Evolutionary conservation across 768 basidiomycete species (phyloP).

Genomic region (Leucogyrophana mollusca): DNA sequence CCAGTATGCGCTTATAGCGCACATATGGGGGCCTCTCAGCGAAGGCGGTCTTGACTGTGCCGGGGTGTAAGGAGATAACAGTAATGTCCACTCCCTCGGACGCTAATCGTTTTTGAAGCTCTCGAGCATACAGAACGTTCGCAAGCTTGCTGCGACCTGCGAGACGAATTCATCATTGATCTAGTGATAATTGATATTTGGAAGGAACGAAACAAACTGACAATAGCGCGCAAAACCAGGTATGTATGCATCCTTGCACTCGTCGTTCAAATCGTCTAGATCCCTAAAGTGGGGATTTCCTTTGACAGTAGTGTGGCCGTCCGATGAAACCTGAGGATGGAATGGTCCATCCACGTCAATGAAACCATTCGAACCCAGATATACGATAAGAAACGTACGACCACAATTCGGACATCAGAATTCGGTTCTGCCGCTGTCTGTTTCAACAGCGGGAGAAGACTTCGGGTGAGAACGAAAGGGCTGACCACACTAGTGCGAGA

Average conservation of each 20-base stretch:
- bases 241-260: slow-evolving; percentile 23
- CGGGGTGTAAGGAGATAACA: slow-evolving; percentile 28
- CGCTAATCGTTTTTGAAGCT: slow-evolving; percentile 50
- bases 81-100: slow-evolving; percentile 26
- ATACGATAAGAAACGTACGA: slow-evolving; percentile 35
- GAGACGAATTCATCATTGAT: no score
- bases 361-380: slow-evolving; percentile 1
- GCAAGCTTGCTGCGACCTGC: slow-evolving; percentile 52
- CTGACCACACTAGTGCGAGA: slow-evolving; percentile 44
- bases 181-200: no score
- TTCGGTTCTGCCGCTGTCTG: slow-evolving; percentile 44
- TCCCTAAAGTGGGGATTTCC: slow-evolving; percentile 24
- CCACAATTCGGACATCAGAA: slow-evolving; percentile 63
- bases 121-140: slow-evolving; percentile 46
- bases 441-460: slow-evolving; percentile 51
- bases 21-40: neutral
- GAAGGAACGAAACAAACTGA: slow-evolving; percentile 11
- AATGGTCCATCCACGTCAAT: neutral
- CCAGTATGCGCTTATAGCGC: slow-evolving; percentile 17
- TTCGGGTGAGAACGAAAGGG: slow-evolving; percentile 54
- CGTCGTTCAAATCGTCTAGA: slow-evolving; percentile 35
- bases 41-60: slow-evolving; percentile 25
- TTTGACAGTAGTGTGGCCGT: slow-evolving; percentile 19
- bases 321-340: slow-evolving; percentile 37
- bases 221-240: slow-evolving; percentile 31